phyloP scores from a whole-genome alignment of 495 filamentous ascomycete genomes.

The Penicillium herquei region DNA sequence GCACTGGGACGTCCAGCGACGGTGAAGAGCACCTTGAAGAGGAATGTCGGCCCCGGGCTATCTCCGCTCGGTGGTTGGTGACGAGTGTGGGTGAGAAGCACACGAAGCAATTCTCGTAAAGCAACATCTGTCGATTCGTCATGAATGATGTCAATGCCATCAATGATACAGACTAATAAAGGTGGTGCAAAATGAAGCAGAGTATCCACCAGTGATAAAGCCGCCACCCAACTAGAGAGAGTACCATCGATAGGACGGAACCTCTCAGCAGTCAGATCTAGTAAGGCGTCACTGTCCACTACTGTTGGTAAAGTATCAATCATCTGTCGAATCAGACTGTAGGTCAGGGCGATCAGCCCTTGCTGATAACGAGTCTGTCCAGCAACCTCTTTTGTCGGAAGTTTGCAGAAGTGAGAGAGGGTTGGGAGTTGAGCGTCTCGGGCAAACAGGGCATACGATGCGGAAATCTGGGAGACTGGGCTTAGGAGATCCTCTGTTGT shows the following conservation, averaged over 20 bases:
- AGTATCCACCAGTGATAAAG: slow-evolving; percentile 39
- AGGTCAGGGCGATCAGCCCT: slow-evolving; percentile 43
- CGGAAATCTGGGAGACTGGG: slow-evolving; percentile 38
- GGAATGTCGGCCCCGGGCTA: slow-evolving; percentile 27
- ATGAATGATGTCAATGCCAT: slow-evolving; percentile 41
- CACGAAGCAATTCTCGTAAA: slow-evolving; percentile 36
- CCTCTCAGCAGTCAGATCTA: slow-evolving; percentile 39
- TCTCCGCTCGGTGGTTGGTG: slow-evolving; percentile 24
- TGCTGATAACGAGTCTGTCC: slow-evolving; percentile 32
- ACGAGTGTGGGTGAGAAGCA: slow-evolving; percentile 38
- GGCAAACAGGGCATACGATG: slow-evolving; percentile 36
- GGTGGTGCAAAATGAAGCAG: slow-evolving; percentile 41
- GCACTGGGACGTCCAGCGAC: slow-evolving; percentile 35
- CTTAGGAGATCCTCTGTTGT: slow-evolving; percentile 21
- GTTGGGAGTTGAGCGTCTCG: slow-evolving; percentile 37
- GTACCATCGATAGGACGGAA: slow-evolving; percentile 41
- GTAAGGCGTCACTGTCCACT: slow-evolving; percentile 36
- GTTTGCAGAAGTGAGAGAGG: slow-evolving; percentile 44
- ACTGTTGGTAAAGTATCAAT: slow-evolving; percentile 45
- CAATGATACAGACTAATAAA: slow-evolving; percentile 42
- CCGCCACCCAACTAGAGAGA: slow-evolving; percentile 40
- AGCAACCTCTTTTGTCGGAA: slow-evolving; percentile 22
- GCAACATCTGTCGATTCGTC: slow-evolving; percentile 36
- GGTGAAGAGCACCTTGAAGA: slow-evolving; percentile 46
- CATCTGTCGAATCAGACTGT: slow-evolving; percentile 50